Evolutionary conservation across 345 rosid genomes (phyloP), one percentile per base, ranked within the genome.

Genomic region (Salix suchowensis): DNA sequence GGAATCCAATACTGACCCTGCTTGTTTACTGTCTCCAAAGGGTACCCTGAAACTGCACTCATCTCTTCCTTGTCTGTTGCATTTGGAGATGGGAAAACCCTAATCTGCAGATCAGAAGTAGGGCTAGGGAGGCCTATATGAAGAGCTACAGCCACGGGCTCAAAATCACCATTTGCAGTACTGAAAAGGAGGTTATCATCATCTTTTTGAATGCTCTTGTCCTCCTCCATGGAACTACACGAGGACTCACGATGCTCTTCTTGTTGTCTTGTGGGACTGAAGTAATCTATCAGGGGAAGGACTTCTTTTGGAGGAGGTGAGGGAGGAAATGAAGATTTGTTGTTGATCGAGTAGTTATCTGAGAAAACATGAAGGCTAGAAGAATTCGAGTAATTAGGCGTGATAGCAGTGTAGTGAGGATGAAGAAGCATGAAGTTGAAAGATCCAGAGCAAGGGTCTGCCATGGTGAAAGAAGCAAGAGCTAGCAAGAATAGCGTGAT

Each of bases 1-100:
- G 93, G 93, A 71, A 89, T 89, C 93, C 93, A 89, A 66, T 82
- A 88, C 74, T 86, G 83, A 24, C 83, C 85, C 83, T n/a, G n/a
- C n/a, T 84, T 74, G 75, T 68, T 77, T 73, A 71, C 74, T 28
- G 58, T 76, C 30, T 80, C 68, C 61, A 65, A 58, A 50, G 74
- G 78, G 71, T 72, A 68, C 68, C 62, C 76, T 48, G 80, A 71
- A 78, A 73, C 83, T 50, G 28, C 81, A 65, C 70, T 76, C 34
- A 55, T 34, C 23, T 16, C 72, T 65, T 68, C 75, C 42, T 83
- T 74, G 19, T 82, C 37, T 1, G 21, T 9, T 67, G 42, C 70
- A 72, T 68, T 72, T 26, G 65, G 30, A 64, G 42, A 37, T 10
- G 76, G 24, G 9, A 82, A 83, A 68, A 78, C 71, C 72, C 73